These are phyloP conservation scores for Colletotrichum tanaceti DNA, from an alignment of 2,329 filamentous ascomycete genomes.

Conservation along the genomic window DNA sequence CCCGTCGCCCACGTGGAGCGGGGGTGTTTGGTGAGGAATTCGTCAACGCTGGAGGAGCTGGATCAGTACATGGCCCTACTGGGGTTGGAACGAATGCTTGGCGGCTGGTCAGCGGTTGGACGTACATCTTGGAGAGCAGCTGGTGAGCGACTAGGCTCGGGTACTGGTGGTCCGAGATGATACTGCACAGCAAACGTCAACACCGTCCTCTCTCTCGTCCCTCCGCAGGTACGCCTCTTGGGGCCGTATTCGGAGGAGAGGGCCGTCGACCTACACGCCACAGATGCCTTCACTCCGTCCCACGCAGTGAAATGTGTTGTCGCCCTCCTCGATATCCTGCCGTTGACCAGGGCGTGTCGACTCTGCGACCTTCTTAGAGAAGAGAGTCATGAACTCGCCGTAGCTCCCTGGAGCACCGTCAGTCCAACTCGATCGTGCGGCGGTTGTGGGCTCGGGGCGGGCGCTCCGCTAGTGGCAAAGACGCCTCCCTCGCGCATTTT, in stretches of 20 bases:
- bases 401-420: conserved; percentile 32
- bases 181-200: conserved; percentile 47
- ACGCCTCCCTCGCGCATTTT: neutral
- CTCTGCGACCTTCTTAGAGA: conserved; percentile 88
- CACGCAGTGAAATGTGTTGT: conserved; percentile 84
- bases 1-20: conserved; percentile 72
- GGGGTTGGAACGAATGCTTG: neutral
- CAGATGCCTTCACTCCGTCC: conserved; percentile 79
- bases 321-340: conserved; percentile 87
- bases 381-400: conserved; percentile 79
- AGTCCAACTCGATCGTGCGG: conserved; percentile 8
- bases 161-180: conserved; percentile 82
- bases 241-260: neutral
- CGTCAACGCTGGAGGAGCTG: conserved; percentile 68
- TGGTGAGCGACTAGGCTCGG: conserved; percentile 84
- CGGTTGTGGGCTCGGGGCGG: too few relatives aligned
- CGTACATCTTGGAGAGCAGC: conserved; percentile 75
- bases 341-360: conserved; percentile 83
- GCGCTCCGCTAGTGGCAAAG: neutral
- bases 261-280: conserved; percentile 60
- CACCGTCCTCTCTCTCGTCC: neutral
- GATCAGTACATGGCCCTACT: neutral
- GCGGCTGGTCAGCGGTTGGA: neutral
- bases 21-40: conserved; percentile 83
- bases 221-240: neutral